Evolutionary conservation across 2,329 filamentous ascomycete species (phyloP).

Genomic region (Pseudocercospora fijiensis): DNA sequence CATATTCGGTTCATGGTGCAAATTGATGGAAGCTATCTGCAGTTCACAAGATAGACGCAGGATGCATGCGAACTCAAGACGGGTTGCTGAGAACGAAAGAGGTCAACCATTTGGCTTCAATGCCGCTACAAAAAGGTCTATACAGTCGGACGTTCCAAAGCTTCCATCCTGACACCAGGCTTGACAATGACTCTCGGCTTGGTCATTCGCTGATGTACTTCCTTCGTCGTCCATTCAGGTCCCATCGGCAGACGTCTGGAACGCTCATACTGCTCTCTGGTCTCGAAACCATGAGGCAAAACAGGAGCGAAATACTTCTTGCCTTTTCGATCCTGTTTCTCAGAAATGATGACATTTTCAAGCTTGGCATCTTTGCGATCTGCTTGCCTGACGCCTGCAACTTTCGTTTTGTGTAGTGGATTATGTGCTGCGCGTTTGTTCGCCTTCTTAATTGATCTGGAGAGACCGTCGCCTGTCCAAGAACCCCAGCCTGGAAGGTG

Average conservation of each 20-base stretch:
- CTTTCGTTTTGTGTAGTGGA: conserved; percentile 59
- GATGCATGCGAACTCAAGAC: not conserved
- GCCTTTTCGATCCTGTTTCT: conserved; percentile 90
- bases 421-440: conserved; percentile 53
- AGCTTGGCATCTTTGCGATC: conserved; percentile 80
- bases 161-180: conserved; percentile 76
- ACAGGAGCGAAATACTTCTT: conserved; percentile 80
- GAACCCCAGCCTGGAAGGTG: conserved; percentile 92
- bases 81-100: not conserved
- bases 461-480: conserved; percentile 84
- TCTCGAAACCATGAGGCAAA: conserved; percentile 89
- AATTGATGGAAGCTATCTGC: too few species aligned
- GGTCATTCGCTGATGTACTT: conserved; percentile 83
- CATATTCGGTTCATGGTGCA: too few species aligned
- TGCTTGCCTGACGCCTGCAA: conserved; percentile 67
- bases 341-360: conserved; percentile 83
- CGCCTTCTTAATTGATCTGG: conserved; percentile 64
- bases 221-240: conserved; percentile 95
- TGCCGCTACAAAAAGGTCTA: conserved; percentile 31
- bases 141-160: conserved; percentile 74
- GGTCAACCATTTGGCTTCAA: not conserved
- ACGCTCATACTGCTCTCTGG: conserved; percentile 82
- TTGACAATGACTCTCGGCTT: conserved; percentile 89
- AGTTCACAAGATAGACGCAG: too few species aligned
- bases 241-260: conserved; percentile 83